phyloP scores from a whole-genome alignment of 331 rosid species.

The Malus hybrid region DNA sequence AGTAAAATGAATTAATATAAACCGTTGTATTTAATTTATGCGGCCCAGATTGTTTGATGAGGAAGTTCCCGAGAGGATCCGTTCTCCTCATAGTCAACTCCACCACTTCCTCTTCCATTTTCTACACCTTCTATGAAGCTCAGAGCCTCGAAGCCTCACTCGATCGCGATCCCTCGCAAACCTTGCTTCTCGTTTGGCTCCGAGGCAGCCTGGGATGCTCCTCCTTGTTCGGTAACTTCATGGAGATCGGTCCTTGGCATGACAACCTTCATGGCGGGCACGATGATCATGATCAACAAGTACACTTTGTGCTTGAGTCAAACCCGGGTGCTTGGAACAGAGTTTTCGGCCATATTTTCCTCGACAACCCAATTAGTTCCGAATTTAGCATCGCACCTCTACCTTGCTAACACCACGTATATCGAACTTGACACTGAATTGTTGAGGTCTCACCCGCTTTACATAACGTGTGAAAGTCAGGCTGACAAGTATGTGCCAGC shows the following conservation, averaged over 20 bases:
- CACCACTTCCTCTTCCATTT: constrained; percentile 33
- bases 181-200: constrained; percentile 57
- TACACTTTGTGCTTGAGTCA: constrained; percentile 22
- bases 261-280: constrained; percentile 10
- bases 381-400: too few relatives aligned
- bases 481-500: constrained; percentile 65
- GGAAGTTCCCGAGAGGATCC: too few relatives aligned
- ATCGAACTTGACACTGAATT: constrained; percentile 19
- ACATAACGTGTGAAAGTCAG: constrained; percentile 52
- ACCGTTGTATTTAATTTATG: too few relatives aligned
- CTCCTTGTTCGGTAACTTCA: constrained; percentile 57
- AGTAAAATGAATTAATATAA: too few relatives aligned
- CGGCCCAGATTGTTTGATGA: too few relatives aligned
- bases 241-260: constrained; percentile 54
- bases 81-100: constrained; percentile 18
- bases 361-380: too few relatives aligned
- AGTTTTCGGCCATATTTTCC: too few relatives aligned
- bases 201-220: constrained; percentile 68
- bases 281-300: not conserved
- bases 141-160: constrained; percentile 26
- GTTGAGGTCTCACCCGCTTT: constrained; percentile 35
- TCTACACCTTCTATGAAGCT: constrained; percentile 58
- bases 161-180: constrained; percentile 21
- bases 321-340: constrained; percentile 57
- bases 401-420: constrained; percentile 7